These are phyloP conservation scores for Paecilomyces niveus DNA, from an alignment of 2,329 filamentous ascomycete species.

Conservation along the genomic window DNA sequence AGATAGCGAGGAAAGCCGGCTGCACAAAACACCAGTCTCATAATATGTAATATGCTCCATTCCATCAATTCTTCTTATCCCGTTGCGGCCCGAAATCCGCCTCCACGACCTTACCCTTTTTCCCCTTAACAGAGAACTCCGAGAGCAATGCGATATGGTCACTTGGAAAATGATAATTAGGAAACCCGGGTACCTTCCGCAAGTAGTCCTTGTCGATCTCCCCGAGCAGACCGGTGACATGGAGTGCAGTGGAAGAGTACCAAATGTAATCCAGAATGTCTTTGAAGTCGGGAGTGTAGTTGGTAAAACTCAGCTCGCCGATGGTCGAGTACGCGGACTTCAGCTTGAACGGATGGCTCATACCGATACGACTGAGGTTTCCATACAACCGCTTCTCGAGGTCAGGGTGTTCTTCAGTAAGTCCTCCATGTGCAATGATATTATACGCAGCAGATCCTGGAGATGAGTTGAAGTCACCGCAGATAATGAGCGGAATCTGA, in stretches of 20 bases:
- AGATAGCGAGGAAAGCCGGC: conserved; percentile 26
- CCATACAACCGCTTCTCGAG: conserved; percentile 78
- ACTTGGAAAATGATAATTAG: conserved; percentile 88
- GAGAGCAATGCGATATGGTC: conserved; percentile 87
- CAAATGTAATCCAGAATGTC: conserved; percentile 96
- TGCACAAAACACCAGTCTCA: conserved; percentile 31
- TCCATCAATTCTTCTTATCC: conserved; percentile 16
- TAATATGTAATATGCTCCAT: conserved; percentile 29
- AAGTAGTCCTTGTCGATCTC: conserved; percentile 82
- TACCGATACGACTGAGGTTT: conserved; percentile 84
- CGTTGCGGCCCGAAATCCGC: conserved; percentile 53
- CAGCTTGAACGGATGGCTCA: conserved; percentile 88
- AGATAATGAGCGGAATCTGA: conserved; percentile 84
- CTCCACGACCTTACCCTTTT: conserved; percentile 68
- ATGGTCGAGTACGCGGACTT: conserved; percentile 83
- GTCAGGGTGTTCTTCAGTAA: conserved; percentile 73
- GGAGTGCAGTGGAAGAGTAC: conserved; percentile 87
- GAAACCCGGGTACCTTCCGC: conserved; percentile 80
- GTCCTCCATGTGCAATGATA: conserved; percentile 70
- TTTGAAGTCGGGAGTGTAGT: conserved; percentile 89
- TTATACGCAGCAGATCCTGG: conserved; percentile 86
- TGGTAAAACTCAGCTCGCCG: conserved; percentile 85
- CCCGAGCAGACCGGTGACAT: conserved; percentile 75
- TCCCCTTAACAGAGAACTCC: conserved; percentile 80
- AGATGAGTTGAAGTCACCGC: conserved; percentile 93